Evolutionary conservation across 129 eudicot species (phyloP), one percentile per base, ranked within the genome.

Genomic region (Flaveria bidentis): DNA sequence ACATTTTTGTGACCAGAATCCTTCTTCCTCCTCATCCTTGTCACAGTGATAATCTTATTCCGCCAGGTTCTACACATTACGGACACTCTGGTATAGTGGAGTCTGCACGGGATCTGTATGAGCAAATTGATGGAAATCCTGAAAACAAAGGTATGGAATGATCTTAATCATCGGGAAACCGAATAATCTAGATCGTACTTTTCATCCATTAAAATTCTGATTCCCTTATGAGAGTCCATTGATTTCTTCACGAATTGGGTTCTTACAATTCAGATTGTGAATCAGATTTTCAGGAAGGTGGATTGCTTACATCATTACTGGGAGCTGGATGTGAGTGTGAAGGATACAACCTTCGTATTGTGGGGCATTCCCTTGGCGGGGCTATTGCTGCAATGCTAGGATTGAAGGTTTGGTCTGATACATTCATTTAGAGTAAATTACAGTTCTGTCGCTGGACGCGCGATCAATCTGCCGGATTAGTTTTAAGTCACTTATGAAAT

Each of bases 331-430:
- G 90, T 53, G 96, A 87, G 73, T 87, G 96, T 77, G 90, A 90
- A 25, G 88, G 92, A 17, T 90, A 90, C 30, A 71, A 72, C 71
- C 75, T 90, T 67, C 88, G 86, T 30, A 58, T 90, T 20, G 96
- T 87, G 69, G 96, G 96, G 14, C 96, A 90, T 73, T 90, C 96
- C 73, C 96, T 90, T 85, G 96, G 92, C 60, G 96, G 92, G 74
- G 82, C 96, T 67, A 90, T 90, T 69, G 83, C 88, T 67, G 87
- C 96, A 56, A 61, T 90, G 74, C 83, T 90, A 36, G 96, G 92
- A 66, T 20, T 90, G 44, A 83, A 80, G 89, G 96, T 87, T 80
- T 20, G 71, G 14, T 2, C 15, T 53, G 56, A 36, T 25, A 25
- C 7, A 41, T n/a, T 41, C 7, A 64, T 51, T 42, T 52, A 22